Evolutionary conservation across 2,329 filamentous ascomycete genomes (phyloP).

Genomic region (Zopfia rhizophila): DNA sequence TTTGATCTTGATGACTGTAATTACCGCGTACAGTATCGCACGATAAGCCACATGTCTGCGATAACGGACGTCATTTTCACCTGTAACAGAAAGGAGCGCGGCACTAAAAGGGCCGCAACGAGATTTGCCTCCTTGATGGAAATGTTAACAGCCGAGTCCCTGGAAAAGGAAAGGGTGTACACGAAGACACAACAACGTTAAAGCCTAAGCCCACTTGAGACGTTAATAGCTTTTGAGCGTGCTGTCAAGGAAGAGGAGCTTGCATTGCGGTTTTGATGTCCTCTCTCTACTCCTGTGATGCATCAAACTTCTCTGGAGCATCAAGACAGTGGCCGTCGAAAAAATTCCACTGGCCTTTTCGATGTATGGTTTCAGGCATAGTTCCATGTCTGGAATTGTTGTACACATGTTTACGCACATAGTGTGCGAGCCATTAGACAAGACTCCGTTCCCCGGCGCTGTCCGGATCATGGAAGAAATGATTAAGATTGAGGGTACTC

Average conservation of each 20-base stretch:
- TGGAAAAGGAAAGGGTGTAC: slow-evolving; percentile 3
- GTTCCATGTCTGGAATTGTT: too few relatives aligned
- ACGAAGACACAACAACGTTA: too few relatives aligned
- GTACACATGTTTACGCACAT: too few relatives aligned
- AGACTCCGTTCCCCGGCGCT: too few relatives aligned
- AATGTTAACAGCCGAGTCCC: neutral
- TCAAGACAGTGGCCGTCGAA: too few relatives aligned
- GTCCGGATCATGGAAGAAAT: too few relatives aligned
- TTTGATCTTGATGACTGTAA: neutral
- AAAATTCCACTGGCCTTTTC: too few relatives aligned
- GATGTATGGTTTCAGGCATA: too few relatives aligned
- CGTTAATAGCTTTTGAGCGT: slow-evolving; percentile 12
- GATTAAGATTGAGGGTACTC: too few relatives aligned
- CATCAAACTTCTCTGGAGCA: slow-evolving; percentile 6
- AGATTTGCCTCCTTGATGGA: neutral
- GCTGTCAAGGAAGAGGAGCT: slow-evolving; percentile 18
- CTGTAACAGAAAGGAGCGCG: neutral
- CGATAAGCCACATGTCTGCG: too few relatives aligned
- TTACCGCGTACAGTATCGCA: neutral
- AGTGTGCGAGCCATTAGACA: too few relatives aligned
- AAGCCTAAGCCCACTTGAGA: neutral
- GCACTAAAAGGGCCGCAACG: neutral
- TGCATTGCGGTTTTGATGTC: slow-evolving; percentile 16
- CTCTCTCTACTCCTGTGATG: slow-evolving; percentile 12
- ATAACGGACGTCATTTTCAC: neutral